A percentile compares a stretch with the other conserved stretches of the same genome.
Evolutionary conservation across 192 early-diverging fungal species (phyloP).

Genomic region (Coemansia sp.): DNA sequence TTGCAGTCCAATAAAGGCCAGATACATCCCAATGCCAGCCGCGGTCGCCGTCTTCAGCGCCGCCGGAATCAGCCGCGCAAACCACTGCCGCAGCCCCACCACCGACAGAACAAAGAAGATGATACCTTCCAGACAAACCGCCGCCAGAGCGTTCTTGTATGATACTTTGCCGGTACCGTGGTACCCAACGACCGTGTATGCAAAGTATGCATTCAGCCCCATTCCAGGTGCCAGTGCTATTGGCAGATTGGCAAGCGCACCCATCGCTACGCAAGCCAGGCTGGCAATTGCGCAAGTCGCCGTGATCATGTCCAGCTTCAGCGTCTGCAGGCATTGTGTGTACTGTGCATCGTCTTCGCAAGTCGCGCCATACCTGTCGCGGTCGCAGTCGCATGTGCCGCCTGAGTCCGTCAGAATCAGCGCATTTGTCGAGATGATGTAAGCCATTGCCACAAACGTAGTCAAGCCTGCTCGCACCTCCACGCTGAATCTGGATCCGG

Average conservation of each 20-base stretch:
- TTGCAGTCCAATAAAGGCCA: slow-evolving; percentile 79
- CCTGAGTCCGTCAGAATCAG: slow-evolving; percentile 75
- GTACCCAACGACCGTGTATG: slow-evolving; percentile 81
- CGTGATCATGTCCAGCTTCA: slow-evolving; percentile 73
- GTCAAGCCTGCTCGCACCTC: slow-evolving; percentile 72
- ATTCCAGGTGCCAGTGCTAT: slow-evolving; percentile 81
- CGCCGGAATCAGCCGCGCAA: slow-evolving; percentile 71
- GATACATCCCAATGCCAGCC: slow-evolving; percentile 76
- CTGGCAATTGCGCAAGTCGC: slow-evolving; percentile 69
- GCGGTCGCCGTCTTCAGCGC: slow-evolving; percentile 73
- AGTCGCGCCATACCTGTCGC: slow-evolving; percentile 53
- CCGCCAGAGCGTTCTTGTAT: slow-evolving; percentile 67
- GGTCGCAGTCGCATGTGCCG: slow-evolving; percentile 74
- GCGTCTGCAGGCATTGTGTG: slow-evolving; percentile 60
- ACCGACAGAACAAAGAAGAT: slow-evolving; percentile 76
- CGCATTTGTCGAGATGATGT: slow-evolving; percentile 73
- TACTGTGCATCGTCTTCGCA: slow-evolving; percentile 65
- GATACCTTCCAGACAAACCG: slow-evolving; percentile 81
- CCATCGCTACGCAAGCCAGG: slow-evolving; percentile 69
- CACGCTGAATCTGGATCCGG: slow-evolving; percentile 64
- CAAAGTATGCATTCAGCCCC: slow-evolving; percentile 83
- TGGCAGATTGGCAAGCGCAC: slow-evolving; percentile 71
- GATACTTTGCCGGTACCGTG: slow-evolving; percentile 76
- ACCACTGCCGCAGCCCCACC: slow-evolving; percentile 77
- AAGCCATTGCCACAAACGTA: slow-evolving; percentile 73